Evolutionary conservation across 2,329 filamentous ascomycete species (phyloP).

Genomic region (Microcera coccophila): DNA sequence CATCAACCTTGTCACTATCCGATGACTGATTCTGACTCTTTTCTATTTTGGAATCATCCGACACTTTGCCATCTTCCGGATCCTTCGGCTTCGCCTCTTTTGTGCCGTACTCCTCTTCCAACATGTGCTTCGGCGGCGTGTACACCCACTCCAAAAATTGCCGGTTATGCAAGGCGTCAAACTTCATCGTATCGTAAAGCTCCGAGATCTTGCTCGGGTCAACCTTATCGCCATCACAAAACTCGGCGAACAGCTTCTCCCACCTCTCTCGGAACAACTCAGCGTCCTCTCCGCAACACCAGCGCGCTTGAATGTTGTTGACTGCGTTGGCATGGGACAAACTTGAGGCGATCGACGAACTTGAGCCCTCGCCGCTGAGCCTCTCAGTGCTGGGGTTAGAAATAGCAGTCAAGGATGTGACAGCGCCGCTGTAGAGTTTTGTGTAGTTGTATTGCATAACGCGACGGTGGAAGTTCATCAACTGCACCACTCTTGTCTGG

Average conservation of each 20-base stretch:
- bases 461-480: constrained; percentile 95
- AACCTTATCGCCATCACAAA: constrained; percentile 94
- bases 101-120: constrained; percentile 63
- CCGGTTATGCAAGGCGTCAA: constrained; percentile 93
- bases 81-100: constrained; percentile 39
- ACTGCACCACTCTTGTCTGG: constrained; percentile 82
- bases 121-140: constrained; percentile 74
- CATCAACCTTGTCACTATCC: constrained; percentile 42
- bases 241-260: constrained; percentile 97
- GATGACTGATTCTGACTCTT: constrained; percentile 27
- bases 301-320: constrained; percentile 76
- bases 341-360: constrained; percentile 44
- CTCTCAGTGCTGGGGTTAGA: constrained; percentile 50
- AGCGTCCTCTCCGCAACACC: constrained; percentile 95
- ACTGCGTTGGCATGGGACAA: constrained; percentile 60
- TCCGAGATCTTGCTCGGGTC: constrained; percentile 98
- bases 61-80: constrained; percentile 37
- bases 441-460: constrained; percentile 94
- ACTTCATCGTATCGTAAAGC: constrained; percentile 99
- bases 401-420: constrained; percentile 58
- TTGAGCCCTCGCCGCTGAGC: constrained; percentile 39
- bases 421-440: constrained; percentile 67
- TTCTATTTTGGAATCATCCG: constrained; percentile 36
- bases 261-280: constrained; percentile 93
- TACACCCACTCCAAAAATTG: constrained; percentile 98